phyloP scores from a whole-genome alignment of 23 red algal genomes.

The Gracilaria vermiculophylla region DNA sequence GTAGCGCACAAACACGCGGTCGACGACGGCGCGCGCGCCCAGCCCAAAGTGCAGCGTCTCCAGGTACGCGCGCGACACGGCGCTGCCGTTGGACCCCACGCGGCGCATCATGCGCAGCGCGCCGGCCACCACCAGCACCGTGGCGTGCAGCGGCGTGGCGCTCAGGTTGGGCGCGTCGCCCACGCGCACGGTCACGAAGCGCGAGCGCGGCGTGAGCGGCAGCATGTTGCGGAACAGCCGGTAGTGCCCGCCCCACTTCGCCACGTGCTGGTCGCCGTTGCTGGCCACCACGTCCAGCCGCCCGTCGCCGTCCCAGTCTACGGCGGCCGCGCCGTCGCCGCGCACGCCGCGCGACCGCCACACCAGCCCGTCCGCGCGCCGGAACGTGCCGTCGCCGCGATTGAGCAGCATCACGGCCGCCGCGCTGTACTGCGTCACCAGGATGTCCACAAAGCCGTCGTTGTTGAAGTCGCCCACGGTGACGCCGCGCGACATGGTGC shows the following conservation, averaged over 20 bases:
- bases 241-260: conserved; percentile 26
- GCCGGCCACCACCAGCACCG: conserved; percentile 20
- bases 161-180: conserved; percentile 28
- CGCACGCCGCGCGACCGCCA: background rate
- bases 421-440: conserved; percentile 30
- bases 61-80: conserved; percentile 1
- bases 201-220: background rate
- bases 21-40: conserved; percentile 12
- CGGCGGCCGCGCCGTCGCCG: conserved; percentile 42
- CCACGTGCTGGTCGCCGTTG: conserved; percentile 16
- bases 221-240: conserved; percentile 20
- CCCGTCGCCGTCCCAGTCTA: conserved; percentile 65
- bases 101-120: background rate
- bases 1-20: conserved; percentile 25
- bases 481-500: conserved; percentile 17
- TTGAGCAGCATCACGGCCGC: conserved; percentile 35
- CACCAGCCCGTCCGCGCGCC: conserved; percentile 21
- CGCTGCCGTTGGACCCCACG: conserved; percentile 12
- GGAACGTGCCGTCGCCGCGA: conserved; percentile 43
- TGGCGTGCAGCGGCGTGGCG: conserved; percentile 46
- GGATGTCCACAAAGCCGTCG: conserved; percentile 57
- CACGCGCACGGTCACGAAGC: conserved; percentile 48
- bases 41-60: conserved; percentile 69
- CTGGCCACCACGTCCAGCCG: conserved; percentile 42
- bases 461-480: conserved; percentile 74